Base-by-base conservation (phyloP, 2,329 filamentous ascomycete species). In the Fusarium multiceps region DNA sequence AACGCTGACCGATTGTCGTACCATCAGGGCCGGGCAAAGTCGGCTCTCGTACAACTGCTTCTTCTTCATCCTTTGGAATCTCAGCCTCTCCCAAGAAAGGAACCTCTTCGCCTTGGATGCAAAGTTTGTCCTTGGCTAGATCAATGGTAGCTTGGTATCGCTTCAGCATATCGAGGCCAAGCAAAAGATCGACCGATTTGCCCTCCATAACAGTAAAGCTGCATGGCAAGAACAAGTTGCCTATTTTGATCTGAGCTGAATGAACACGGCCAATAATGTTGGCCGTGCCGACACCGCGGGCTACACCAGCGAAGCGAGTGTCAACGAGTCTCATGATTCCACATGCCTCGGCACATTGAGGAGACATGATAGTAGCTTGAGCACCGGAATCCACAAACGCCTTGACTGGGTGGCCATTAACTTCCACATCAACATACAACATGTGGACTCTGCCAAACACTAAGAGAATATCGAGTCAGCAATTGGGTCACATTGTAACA, bases 121-220 rank as follows among this genome's bases (percentile, higher is more conserved):
- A 87, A 20, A 99, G 88, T 68, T 90, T 92, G 75, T 96, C 93
- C 76, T 91, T 91, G 69, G 89, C 87, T 14, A 99, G 86, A 78
- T 99, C 96, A 75, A 99, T 95, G 74, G 88, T 92, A 37, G 95
- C 96, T 80, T 97, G 95, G 80, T 98, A 94, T 41, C 96, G 89
- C 82, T 97, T 98, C 66, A 99, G 86, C 93, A 99, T 99, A 80
- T 99, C 96, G 43, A 99, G 84, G 6, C 96, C 96, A 14, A 99
- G 88, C 4, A 99, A 87, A 20, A 99, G 85, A 78, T 98, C 96
- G 25, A 99, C 96, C 55, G 93, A 90, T 81, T 98, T 99, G 70
- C 96, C 96, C 82, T 99, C 96, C 96, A 99, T 99, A 77, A 99
- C 96, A 5, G 96, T 99, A 80, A 99, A 99, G 63, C 94, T 96